Evolutionary conservation across 805 yeast species (phyloP), one percentile per base, ranked within the genome.

Genomic region (Limtongia smithiae): DNA sequence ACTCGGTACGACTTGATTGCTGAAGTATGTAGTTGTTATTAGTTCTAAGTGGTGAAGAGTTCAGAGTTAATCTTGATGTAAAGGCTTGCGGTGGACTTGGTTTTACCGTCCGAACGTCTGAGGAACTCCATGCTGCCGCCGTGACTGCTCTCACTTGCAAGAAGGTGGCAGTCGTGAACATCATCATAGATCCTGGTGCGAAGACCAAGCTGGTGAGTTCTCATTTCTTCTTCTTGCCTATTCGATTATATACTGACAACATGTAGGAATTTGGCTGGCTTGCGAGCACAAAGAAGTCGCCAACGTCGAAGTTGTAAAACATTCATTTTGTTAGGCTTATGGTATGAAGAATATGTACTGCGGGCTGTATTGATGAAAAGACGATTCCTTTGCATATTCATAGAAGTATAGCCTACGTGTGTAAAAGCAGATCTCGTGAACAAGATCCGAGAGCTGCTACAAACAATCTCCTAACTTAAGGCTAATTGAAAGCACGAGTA

Each of bases 241-340:
- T 15, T 11, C 15, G 21, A n/a, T 6, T n/a, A 12, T 5, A 14
- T 36, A 11, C 32, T 30, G 12, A 25, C 40, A 4, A 31, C 7
- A 22, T 9, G 4, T 34, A 50, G 54, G 58, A 75, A 36, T 82
- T 82, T 65, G 85, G 83, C 1, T 82, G 87, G 87, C 82, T 81
- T 69, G 78, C 77, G n/a, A 75, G 74, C 61, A 68, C 72, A 50
- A 65, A 65, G 52, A 61, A 44, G 44, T 36, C 27, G 14, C 45
- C 47, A n/a, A 15, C 11, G 8, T 27, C 67, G 14, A 67, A 68
- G 54, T 37, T 64, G 18, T 67, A 54, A 44, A n/a, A 9, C n/a
- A 20, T 37, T 27, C 21, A 4, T 15, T 5, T 34, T 7, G 9
- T 34, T 30, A 7, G 28, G 28, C 9, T 25, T 25, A 25, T 25